Evolutionary conservation across 1,139 yeast species (phyloP).

Genomic region (Candida glucosophila): DNA sequence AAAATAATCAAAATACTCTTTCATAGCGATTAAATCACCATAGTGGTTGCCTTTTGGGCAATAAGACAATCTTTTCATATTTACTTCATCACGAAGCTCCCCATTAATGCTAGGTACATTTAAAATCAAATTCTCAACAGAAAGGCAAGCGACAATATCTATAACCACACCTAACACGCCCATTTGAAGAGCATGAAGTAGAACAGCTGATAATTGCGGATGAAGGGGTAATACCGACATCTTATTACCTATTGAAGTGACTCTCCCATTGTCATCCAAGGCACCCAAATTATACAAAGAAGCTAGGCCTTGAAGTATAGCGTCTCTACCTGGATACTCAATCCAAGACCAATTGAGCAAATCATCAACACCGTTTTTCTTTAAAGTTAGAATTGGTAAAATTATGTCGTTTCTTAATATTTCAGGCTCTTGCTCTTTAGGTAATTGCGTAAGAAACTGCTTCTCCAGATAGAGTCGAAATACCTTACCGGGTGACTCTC

Average conservation of each 20-base stretch:
- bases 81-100: conserved; percentile 75
- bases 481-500: conserved; percentile 87
- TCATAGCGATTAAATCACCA: conserved; percentile 81
- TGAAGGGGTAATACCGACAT: conserved; percentile 88
- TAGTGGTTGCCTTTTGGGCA: conserved; percentile 62
- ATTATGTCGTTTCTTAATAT: conserved; percentile 80
- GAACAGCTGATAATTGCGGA: conserved; percentile 86
- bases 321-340: conserved; percentile 77
- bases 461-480: conserved; percentile 74
- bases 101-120: conserved; percentile 57
- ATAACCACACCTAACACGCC: conserved; percentile 60
- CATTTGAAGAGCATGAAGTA: conserved; percentile 56
- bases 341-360: conserved; percentile 86
- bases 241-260: conserved; percentile 68
- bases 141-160: conserved; percentile 86
- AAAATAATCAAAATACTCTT: conserved; percentile 66
- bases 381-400: conserved; percentile 74
- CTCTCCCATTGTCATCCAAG: conserved; percentile 62
- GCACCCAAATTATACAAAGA: conserved; percentile 77
- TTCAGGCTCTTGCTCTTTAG: conserved; percentile 85
- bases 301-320: conserved; percentile 68
- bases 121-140: conserved; percentile 79
- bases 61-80: conserved; percentile 48
- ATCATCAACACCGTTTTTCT: conserved; percentile 76
- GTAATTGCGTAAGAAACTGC: conserved; percentile 47